These are phyloP conservation scores for Trifolium subterraneum DNA, from an alignment of 306 rosid species.

Conservation along the genomic window DNA sequence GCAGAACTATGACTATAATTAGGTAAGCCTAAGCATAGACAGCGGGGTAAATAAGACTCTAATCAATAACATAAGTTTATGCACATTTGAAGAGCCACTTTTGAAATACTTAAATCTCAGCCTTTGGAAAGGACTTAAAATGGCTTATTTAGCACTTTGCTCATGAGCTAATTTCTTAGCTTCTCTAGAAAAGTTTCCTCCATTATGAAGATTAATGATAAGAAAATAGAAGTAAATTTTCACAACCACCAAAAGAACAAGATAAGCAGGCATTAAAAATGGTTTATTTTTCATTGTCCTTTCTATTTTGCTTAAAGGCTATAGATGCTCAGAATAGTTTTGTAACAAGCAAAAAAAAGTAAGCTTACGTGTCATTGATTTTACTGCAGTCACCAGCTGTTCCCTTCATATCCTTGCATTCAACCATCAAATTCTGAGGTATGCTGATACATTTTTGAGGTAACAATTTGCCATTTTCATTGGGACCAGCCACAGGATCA, in stretches of 20 bases:
- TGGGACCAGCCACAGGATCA: constrained; percentile 42
- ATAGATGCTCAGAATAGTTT: constrained; percentile 24
- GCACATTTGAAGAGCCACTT: constrained; percentile 1
- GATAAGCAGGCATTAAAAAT: constrained; percentile 26
- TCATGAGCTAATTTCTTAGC: constrained; percentile 18
- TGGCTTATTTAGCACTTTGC: constrained; percentile 14
- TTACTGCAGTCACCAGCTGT: constrained; percentile 49
- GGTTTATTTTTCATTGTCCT: neutral
- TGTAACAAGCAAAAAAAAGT: constrained; percentile 12
- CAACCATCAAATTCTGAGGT: constrained; percentile 39
- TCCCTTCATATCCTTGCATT: constrained; percentile 49
- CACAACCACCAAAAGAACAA: constrained; percentile 4
- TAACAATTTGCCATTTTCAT: constrained; percentile 45
- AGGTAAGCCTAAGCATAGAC: constrained; percentile 24
- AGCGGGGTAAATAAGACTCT: too few species aligned
- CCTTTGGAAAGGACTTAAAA: constrained; percentile 26
- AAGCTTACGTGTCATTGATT: constrained; percentile 68
- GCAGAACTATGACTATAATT: constrained; percentile 23
- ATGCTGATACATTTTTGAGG: constrained; percentile 45
- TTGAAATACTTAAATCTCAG: constrained; percentile 23
- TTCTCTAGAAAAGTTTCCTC: constrained; percentile 5
- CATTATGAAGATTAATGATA: neutral
- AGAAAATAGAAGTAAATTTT: neutral
- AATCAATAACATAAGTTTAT: neutral
- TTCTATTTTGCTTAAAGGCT: neutral